A percentile compares a stretch with the other conserved stretches of the same genome.
These are phyloP conservation scores for Fragilariopsis cylindrus DNA, from an alignment of 108 stramenopile species.

Conservation along the genomic window DNA sequence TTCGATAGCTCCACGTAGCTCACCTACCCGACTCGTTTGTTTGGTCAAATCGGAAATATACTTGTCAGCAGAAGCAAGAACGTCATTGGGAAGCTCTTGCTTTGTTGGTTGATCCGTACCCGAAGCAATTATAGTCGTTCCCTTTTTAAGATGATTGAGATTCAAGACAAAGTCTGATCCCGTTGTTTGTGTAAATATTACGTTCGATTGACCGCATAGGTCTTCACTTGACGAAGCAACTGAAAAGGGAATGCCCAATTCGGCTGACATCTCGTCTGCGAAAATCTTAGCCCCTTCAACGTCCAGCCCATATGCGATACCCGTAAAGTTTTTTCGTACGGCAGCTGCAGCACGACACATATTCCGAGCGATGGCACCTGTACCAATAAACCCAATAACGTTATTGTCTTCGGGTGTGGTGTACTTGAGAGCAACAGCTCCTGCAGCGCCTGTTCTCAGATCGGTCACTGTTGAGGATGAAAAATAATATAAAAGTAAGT, in stretches of 20 bases:
- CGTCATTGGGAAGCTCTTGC: constrained; percentile 87
- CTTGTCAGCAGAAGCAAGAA: constrained; percentile 67
- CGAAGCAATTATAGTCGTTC: constrained; percentile 91
- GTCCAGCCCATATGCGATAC: constrained; percentile 75
- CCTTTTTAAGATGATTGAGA: constrained; percentile 78
- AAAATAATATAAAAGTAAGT: neutral
- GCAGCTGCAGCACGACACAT: constrained; percentile 90
- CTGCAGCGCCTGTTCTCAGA: constrained; percentile 92
- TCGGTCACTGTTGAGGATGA: constrained; percentile 68
- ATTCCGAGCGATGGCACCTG: constrained; percentile 86
- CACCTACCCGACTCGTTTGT: constrained; percentile 65
- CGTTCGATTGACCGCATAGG: constrained; percentile 68
- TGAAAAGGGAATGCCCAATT: constrained; percentile 78
- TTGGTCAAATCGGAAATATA: constrained; percentile 88
- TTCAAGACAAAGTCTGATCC: constrained; percentile 79
- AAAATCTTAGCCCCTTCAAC: constrained; percentile 63
- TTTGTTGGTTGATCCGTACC: constrained; percentile 95
- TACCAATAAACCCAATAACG: constrained; percentile 87
- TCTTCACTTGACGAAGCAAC: constrained; percentile 78
- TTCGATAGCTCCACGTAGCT: constrained; percentile 79
- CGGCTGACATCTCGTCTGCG: constrained; percentile 70
- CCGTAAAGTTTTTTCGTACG: constrained; percentile 75
- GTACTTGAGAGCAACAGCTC: constrained; percentile 87
- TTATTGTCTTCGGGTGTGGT: constrained; percentile 64
- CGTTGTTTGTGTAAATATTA: constrained; percentile 91